Evolutionary conservation across 169 alveolate species (phyloP).

Genomic region (Cryptosporidium ryanae): DNA sequence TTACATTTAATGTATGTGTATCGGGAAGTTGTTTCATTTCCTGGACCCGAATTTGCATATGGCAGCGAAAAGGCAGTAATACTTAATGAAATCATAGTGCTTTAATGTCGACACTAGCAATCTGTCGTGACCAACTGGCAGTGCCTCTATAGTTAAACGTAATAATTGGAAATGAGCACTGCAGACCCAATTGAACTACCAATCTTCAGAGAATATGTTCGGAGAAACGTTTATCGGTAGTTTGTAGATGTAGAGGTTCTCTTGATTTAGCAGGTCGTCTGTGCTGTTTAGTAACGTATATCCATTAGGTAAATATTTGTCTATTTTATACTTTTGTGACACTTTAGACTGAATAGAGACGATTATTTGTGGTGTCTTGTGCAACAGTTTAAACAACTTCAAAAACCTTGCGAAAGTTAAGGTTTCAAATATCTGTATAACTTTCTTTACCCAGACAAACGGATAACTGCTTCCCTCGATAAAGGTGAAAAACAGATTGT

Average conservation of each 20-base stretch:
- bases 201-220: constrained; percentile 11
- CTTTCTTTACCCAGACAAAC: constrained; percentile 54
- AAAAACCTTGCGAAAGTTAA: constrained; percentile 19
- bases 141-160: no score
- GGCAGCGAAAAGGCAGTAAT: no score
- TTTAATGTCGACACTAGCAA: no score
- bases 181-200: no score
- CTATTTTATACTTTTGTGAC: constrained; percentile 30
- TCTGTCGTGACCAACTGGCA: no score
- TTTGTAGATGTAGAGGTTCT: constrained; percentile 36
- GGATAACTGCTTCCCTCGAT: constrained; percentile 39
- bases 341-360: constrained; percentile 46
- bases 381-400: background rate
- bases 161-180: no score
- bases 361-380: constrained; percentile 39
- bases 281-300: constrained; percentile 41
- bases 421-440: constrained; percentile 22
- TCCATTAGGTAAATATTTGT: constrained; percentile 35
- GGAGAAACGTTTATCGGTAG: constrained; percentile 38
- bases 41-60: no score
- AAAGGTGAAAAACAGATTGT: constrained; percentile 23
- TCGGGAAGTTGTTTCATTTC: no score
- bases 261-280: constrained; percentile 32
- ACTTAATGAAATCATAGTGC: no score
- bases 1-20: no score